Base-by-base conservation (phyloP, 768 basidiomycete genomes). In the Hirschioporus abietinus region DNA sequence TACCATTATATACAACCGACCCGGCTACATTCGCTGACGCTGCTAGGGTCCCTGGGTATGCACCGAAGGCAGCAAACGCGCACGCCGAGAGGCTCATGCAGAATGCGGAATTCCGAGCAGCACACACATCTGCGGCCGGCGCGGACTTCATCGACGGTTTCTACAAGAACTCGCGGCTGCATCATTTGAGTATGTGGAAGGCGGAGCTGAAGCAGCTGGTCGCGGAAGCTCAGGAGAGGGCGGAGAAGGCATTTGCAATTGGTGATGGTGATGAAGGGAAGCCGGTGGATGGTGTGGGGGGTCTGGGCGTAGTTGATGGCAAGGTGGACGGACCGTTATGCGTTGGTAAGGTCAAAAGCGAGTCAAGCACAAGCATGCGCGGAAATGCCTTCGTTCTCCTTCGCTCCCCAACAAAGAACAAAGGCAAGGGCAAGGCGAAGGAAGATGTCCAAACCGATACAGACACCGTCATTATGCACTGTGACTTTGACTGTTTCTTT, bases 401-500 rank as follows among this genome's bases (percentile, higher is more conserved):
- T 72, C 79, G 76, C 65, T 85, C 86, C 8, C 84, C 87, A 57
- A 72, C 74, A 23, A 80, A 80, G 70, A 72, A 73, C 17, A 86
- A 83, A 68, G 83, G 81, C 71, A 88, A 88, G 69, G 82, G 79
- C 68, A 87, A 82, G 71, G 84, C 80, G 18, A 77, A 76, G 61
- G 83, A 82, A 58, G 80, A 80, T 35, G 82, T 80, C 1, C 78
- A 78, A 67, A 77, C 80, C 27, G 78, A 81, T 23, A 70, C 81
- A 35, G 84, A 87, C 58, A 82, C 83, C 18, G 86, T 92, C 10
- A 90, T 94, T 71, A 92, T 95, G 91, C 93, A 95, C 71, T 93
- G 91, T 70, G 93, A 95, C 75, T 98, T 99, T 70, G 97, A 99
- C 72, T 94, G 90, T 69, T 99, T 98, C 81, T 99, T 99, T 73